phyloP scores from a whole-genome alignment of 1,139 yeast genomes.

The Candida albicans region DNA sequence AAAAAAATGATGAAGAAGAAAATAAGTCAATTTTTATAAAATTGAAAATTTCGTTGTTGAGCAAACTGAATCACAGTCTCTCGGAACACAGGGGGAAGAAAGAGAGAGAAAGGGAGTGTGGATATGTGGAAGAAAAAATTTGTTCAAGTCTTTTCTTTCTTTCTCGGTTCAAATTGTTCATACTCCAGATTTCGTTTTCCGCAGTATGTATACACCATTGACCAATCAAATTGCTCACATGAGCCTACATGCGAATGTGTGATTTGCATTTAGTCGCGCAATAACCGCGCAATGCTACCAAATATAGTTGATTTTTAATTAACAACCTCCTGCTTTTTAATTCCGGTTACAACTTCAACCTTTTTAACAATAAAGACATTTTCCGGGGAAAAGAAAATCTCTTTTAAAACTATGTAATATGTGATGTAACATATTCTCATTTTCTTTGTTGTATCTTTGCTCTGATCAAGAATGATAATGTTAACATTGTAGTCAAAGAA shows the following conservation, averaged over 20 bases:
- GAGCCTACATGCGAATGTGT: background rate
- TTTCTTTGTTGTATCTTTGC: too few relatives aligned
- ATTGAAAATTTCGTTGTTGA: conserved; percentile 4
- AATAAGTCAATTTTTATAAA: conserved; percentile 1
- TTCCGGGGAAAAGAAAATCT: too few relatives aligned
- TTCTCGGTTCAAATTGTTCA: too few relatives aligned
- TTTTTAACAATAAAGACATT: too few relatives aligned
- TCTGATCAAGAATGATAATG: too few relatives aligned
- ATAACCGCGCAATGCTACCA: background rate
- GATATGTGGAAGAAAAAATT: background rate
- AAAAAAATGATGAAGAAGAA: background rate
- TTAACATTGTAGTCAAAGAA: too few relatives aligned
- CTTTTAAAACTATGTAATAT: too few relatives aligned
- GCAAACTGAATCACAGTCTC: background rate
- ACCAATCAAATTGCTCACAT: background rate
- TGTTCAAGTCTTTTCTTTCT: background rate
- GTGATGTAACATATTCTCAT: too few relatives aligned
- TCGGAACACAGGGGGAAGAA: background rate
- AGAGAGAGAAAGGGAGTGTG: background rate
- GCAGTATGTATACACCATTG: too few relatives aligned
- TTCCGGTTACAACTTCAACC: background rate
- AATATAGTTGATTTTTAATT: background rate
- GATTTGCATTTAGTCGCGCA: background rate
- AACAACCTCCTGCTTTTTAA: background rate
- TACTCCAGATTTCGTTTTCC: conserved; percentile 13